phyloP scores from a whole-genome alignment of 805 yeast species.

The Candida caryicola region DNA sequence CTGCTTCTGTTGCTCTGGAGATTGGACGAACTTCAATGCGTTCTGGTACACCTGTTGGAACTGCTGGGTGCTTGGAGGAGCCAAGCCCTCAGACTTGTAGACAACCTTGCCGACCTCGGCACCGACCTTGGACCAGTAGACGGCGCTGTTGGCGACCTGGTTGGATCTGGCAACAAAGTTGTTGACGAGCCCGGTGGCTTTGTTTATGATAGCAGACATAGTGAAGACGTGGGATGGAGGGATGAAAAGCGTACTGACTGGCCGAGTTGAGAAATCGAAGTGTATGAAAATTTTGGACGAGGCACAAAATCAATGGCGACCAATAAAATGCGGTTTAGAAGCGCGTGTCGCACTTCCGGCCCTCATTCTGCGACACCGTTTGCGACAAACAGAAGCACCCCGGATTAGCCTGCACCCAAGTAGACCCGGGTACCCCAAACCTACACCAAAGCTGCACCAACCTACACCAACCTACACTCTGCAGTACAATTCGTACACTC shows the following conservation, averaged over 20 bases:
- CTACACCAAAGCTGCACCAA: too few relatives aligned
- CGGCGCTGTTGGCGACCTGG: constrained; percentile 48
- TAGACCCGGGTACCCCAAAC: too few relatives aligned
- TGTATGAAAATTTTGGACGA: constrained; percentile 4
- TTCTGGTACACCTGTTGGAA: constrained; percentile 69
- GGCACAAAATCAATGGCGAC: neutral
- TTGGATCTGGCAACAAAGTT: constrained; percentile 35
- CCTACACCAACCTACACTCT: too few relatives aligned
- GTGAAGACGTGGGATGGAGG: constrained; percentile 1
- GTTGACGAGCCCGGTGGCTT: constrained; percentile 40
- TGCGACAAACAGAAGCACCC: too few relatives aligned
- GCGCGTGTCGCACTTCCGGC: neutral
- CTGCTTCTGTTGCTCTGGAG: constrained; percentile 57
- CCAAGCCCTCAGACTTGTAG: constrained; percentile 87
- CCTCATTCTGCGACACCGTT: neutral
- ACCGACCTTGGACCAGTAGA: constrained; percentile 77
- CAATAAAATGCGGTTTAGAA: neutral
- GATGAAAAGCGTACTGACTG: neutral
- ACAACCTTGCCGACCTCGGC: constrained; percentile 71
- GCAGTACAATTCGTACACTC: too few relatives aligned
- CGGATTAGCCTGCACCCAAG: too few relatives aligned
- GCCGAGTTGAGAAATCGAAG: neutral
- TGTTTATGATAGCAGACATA: constrained; percentile 44
- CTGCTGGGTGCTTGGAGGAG: constrained; percentile 82
- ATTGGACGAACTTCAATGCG: constrained; percentile 34